Evolutionary conservation across 2,329 filamentous ascomycete genomes (phyloP).

Genomic region (Pseudocercospora ulei): DNA sequence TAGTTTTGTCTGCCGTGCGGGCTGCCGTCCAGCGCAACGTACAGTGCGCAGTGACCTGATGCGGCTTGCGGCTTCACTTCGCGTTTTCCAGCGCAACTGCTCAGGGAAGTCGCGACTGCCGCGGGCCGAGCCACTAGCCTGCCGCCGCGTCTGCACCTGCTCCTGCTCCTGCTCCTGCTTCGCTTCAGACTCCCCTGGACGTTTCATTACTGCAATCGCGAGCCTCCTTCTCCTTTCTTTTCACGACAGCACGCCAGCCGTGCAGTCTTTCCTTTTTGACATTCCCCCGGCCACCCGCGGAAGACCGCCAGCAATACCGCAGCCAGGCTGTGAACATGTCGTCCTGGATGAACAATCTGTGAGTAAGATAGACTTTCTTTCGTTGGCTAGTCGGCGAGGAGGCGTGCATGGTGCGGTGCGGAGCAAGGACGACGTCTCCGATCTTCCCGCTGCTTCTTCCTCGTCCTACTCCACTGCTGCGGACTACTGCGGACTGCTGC

Average conservation of each 20-base stretch:
- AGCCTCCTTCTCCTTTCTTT: slow-evolving; percentile 6
- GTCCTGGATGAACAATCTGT: slow-evolving; percentile 36
- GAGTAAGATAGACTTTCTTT: slow-evolving; percentile 26
- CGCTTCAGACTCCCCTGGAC: background rate
- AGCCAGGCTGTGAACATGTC: slow-evolving; percentile 26
- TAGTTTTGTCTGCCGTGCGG: too few species aligned
- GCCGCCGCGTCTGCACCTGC: background rate
- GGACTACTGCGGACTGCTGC: slow-evolving; percentile 5
- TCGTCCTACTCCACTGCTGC: too few species aligned
- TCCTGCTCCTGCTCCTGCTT: too few species aligned
- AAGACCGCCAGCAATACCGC: slow-evolving; percentile 1
- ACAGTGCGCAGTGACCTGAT: too few species aligned
- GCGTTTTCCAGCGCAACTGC: background rate
- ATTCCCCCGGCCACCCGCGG: slow-evolving; percentile 2
- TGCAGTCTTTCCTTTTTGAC: slow-evolving; percentile 8
- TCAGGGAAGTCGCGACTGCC: slow-evolving; percentile 4
- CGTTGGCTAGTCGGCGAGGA: slow-evolving; percentile 19
- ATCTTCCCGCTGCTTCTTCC: slow-evolving; percentile 9
- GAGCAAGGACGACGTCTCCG: slow-evolving; percentile 17
- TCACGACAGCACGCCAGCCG: slow-evolving; percentile 8
- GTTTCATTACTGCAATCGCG: background rate
- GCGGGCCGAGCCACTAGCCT: background rate
- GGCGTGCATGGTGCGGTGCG: slow-evolving; percentile 20
- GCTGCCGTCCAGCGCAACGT: too few species aligned
- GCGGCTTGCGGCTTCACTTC: background rate